Base-by-base conservation (phyloP, 352 stramenopile species). In the Pilasporangium apinafurcum region DNA sequence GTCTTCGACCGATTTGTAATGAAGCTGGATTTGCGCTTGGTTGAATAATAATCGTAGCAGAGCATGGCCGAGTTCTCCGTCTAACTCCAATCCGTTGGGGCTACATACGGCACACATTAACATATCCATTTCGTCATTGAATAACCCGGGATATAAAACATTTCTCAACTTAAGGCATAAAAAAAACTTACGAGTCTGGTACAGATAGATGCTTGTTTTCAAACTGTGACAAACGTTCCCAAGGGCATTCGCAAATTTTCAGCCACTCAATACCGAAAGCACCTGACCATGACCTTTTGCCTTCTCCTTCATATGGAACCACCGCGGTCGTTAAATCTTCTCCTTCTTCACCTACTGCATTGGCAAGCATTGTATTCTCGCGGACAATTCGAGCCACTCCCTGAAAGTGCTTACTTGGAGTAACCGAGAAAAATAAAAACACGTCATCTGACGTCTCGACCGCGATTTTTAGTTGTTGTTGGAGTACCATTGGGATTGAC, bases 191-290 rank as follows among this genome's bases (percentile, higher is more conserved):
- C 74, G 66, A 77, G 35, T 90, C 62, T 30, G 61, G 56, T 24
- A 87, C 58, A 31, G 56, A 37, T 7, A 89, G 36, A 7, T 71
- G 59, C 44, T 88, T 82, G 53, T 87, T 81, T 26, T 88, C 80
- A 40, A 80, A 85, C 31, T 84, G 62, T 4, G 65, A 59, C 5
- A 92, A 59, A 3, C 76, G 73, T n/a, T 90, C 74, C 75, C 79
- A 95, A 7, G 83, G 83, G 57, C 80, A 92, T 41, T 95, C 81
- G 33, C 80, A 92, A 14, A 89, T 88, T n/a, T 77, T 74, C 22
- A 95, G 60, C 83, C 83, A 95, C 27, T 93, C 78, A 37, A 95
- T 54, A 20, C 57, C 53, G 56, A 95, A 92, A 0, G 62, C 59
- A 1, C 75, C 75, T 3, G 58, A 46, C 83, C 83, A 94, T 33